Evolutionary conservation across 768 basidiomycete genomes (phyloP), one percentile per base, ranked within the genome.

Genomic region (Myochromella boudieri): DNA sequence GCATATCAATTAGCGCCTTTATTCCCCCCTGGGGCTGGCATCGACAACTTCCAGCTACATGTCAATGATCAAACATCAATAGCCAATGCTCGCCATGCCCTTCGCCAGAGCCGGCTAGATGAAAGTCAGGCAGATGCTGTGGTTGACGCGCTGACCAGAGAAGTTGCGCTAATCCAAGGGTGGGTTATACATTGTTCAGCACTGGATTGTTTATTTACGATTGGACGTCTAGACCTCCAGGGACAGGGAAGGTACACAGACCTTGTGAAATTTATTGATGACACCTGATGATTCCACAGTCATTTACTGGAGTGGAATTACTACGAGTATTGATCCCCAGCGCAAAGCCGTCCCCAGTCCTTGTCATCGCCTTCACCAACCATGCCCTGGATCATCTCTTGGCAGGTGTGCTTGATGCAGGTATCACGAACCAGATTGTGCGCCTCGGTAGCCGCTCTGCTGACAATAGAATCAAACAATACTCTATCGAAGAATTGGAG

Each of bases 311-410:
- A 1, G 75, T 82, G 4, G 84, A 91, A 58, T 69, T 91, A 12
- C 58, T 91, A 7, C 78, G 84, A 0, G 77, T 87, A 4, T 66
- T 91, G n/a, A 60, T 1, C 81, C 78, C 55, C 51, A 70, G 9
- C 15, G 62, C 82, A 41, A 64, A 68, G 1, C n/a, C n/a, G n/a
- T 85, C 79, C 0, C 29, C 29, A 31, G 81, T 87, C 41, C 56
- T 75, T 7, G 60, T 74, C 66, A 76, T 76, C 26, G 72, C 87
- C 0, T 88, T 82, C 64, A 91, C 88, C 0, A 90, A 91, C 53
- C 89, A 90, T 34, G 88, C 88, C 0, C 70, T 91, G 2, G 87
- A 91, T 47, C 85, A 89, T 52, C 75, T 90, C 66, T 66, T 91
- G 1, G 67, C 66, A 3, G 79, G 80, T 0, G 76, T 89, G 3